A percentile compares a stretch with the other conserved stretches of the same genome.
Evolutionary conservation across 2,329 filamentous ascomycete species (phyloP).

Genomic region (Periconia digitata): DNA sequence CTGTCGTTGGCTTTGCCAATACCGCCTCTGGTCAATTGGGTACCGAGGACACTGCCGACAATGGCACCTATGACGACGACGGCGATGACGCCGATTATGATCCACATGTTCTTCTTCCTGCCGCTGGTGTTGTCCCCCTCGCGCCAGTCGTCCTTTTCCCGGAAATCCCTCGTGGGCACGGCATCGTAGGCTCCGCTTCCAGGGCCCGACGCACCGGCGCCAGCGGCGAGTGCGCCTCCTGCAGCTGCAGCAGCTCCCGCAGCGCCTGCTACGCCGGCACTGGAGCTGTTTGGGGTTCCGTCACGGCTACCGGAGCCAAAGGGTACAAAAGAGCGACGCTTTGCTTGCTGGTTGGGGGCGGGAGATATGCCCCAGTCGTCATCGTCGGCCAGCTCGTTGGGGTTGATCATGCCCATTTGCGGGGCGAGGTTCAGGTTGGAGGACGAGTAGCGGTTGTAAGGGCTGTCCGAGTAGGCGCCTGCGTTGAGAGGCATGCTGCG

Average conservation of each 20-base stretch:
- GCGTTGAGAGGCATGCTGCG: constrained; percentile 51
- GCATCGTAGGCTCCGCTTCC: constrained; percentile 59
- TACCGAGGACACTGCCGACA: constrained; percentile 72
- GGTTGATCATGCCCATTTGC: constrained; percentile 62
- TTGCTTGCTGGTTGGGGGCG: constrained; percentile 14
- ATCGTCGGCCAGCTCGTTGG: constrained; percentile 80
- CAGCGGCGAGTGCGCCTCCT: constrained; percentile 17
- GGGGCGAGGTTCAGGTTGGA: constrained; percentile 34
- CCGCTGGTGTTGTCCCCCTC: constrained; percentile 57
- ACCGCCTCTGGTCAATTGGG: constrained; percentile 60
- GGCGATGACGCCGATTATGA: constrained; percentile 65
- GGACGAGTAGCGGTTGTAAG: constrained; percentile 63
- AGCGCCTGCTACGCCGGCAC: constrained; percentile 39
- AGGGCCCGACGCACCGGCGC: constrained; percentile 36
- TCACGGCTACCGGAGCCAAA: constrained; percentile 50
- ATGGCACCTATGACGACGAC: constrained; percentile 71
- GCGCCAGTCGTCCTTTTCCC: constrained; percentile 69
- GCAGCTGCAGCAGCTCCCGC: constrained; percentile 47
- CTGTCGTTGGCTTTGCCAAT: constrained; percentile 22
- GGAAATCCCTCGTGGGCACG: constrained; percentile 45
- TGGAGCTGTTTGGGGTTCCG: constrained; percentile 38
- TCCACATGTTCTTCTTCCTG: constrained; percentile 69
- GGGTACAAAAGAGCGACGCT: constrained; percentile 63
- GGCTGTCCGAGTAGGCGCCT: constrained; percentile 61
- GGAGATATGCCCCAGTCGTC: constrained; percentile 76